phyloP scores from a whole-genome alignment of 2,329 filamentous ascomycete genomes.

The Aspergillus chevalieri region DNA sequence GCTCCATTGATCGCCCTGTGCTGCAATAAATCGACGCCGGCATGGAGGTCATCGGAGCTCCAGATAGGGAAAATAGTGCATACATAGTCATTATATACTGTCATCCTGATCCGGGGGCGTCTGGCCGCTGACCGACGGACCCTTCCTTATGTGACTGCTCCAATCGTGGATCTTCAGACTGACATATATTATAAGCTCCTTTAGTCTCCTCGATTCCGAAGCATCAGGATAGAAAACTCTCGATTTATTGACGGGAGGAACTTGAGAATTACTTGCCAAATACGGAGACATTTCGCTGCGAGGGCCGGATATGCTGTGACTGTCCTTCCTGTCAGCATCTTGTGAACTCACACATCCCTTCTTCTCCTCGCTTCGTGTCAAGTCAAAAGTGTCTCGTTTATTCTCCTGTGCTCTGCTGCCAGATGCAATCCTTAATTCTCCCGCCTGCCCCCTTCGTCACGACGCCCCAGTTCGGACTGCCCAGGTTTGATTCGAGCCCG shows the following conservation, averaged over 20 bases:
- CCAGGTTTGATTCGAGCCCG: constrained; percentile 28
- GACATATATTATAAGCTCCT: constrained; percentile 30
- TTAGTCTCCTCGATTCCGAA: constrained; percentile 12
- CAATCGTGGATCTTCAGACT: constrained; percentile 24
- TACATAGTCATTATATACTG: constrained; percentile 9
- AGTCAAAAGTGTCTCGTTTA: neutral
- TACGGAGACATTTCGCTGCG: neutral
- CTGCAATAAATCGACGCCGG: constrained; percentile 30
- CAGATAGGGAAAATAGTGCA: constrained; percentile 22
- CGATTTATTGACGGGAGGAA: neutral
- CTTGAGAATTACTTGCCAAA: neutral
- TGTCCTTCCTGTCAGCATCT: neutral
- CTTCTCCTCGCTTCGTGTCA: neutral
- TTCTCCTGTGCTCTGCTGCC: constrained; percentile 9
- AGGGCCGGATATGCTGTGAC: constrained; percentile 1
- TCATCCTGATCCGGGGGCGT: constrained; percentile 32
- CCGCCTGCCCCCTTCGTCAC: constrained; percentile 32
- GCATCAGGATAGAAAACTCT: neutral
- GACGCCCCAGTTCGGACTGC: constrained; percentile 32
- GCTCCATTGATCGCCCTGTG: constrained; percentile 32
- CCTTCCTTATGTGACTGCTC: constrained; percentile 33
- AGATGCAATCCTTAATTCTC: constrained; percentile 39
- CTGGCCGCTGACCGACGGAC: constrained; percentile 26
- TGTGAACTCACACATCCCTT: neutral
- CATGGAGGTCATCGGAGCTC: constrained; percentile 28